Conservation (phyloP, 2,329 filamentous ascomycete genomes). For the Sporothrix mexicana region DNA sequence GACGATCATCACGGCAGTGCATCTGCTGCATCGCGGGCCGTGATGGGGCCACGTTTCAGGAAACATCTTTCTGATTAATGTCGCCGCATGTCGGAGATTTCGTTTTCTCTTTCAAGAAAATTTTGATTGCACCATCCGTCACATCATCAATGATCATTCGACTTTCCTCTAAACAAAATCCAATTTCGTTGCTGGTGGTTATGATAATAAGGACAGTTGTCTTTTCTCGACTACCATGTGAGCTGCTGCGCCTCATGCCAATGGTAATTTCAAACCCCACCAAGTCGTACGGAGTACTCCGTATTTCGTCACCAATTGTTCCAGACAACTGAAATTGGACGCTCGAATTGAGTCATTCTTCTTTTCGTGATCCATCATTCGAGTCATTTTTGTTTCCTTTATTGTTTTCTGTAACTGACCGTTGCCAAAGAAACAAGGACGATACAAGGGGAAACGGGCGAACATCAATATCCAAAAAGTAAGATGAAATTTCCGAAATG, state of each 20-base stretch:
- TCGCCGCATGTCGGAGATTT: neutral
- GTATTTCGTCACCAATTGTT: conserved; percentile 3
- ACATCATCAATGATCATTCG: neutral
- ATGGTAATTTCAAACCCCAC: conserved; percentile 1
- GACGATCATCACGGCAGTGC: conserved; percentile 21
- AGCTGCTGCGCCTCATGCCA: conserved; percentile 28
- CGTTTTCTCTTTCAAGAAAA: neutral
- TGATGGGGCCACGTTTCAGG: conserved; percentile 24
- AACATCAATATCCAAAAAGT: neutral
- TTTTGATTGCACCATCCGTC: neutral
- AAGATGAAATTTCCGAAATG: conserved; percentile 15
- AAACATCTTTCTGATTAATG: neutral
- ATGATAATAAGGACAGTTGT: conserved; percentile 18
- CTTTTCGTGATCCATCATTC: neutral
- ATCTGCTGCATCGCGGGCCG: conserved; percentile 23
- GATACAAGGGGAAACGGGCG: neutral
- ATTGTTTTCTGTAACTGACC: neutral
- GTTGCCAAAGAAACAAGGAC: neutral
- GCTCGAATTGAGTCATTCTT: neutral
- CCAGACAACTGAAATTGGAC: neutral
- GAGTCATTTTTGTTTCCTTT: neutral
- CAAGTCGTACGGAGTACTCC: no score
- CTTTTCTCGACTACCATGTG: neutral
- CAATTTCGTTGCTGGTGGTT: neutral
- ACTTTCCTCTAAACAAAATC: neutral